Conservation (phyloP, 2,329 filamentous ascomycete genomes). For the Dryadomyces quercus-mongolicae region DNA sequence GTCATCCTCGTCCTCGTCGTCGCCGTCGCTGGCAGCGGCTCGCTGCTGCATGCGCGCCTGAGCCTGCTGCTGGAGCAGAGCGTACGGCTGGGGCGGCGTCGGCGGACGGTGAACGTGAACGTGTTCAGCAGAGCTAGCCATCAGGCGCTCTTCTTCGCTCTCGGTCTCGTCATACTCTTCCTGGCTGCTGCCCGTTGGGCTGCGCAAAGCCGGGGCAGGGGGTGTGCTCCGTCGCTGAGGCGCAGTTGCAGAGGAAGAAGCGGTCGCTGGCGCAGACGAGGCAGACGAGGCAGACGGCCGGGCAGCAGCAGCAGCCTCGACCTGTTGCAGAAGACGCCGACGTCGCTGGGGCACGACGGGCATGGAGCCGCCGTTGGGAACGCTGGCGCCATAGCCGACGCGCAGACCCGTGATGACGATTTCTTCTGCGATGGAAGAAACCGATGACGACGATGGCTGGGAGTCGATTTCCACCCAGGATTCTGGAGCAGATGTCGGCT, state of each 20-base stretch:
- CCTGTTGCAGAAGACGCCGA: conserved; percentile 30
- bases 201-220: conserved; percentile 20
- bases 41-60: conserved; percentile 11
- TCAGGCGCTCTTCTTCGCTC: conserved; percentile 65
- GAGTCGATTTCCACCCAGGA: conserved; percentile 95
- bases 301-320: conserved; percentile 7
- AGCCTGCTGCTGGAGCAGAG: conserved; percentile 4
- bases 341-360: conserved; percentile 40
- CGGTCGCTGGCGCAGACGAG: no score
- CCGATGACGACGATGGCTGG: conserved; percentile 83
- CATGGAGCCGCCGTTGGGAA: conserved; percentile 36
- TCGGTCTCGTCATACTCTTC: conserved; percentile 93
- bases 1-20: conserved; percentile 32
- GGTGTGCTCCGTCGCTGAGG: conserved; percentile 21
- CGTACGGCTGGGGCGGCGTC: conserved; percentile 12
- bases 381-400: conserved; percentile 48
- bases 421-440: conserved; percentile 77
- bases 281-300: no score
- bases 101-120: conserved; percentile 26
- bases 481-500: conserved; percentile 41
- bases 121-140: conserved; percentile 49
- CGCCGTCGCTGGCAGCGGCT: conserved; percentile 19
- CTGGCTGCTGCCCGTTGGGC: conserved; percentile 56
- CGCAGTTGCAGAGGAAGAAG: neutral
- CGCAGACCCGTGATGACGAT: conserved; percentile 82